Evolutionary conservation across 2,329 filamentous ascomycete species (phyloP), one percentile per base, ranked within the genome.

Genomic region (Colletotrichum truncatum): DNA sequence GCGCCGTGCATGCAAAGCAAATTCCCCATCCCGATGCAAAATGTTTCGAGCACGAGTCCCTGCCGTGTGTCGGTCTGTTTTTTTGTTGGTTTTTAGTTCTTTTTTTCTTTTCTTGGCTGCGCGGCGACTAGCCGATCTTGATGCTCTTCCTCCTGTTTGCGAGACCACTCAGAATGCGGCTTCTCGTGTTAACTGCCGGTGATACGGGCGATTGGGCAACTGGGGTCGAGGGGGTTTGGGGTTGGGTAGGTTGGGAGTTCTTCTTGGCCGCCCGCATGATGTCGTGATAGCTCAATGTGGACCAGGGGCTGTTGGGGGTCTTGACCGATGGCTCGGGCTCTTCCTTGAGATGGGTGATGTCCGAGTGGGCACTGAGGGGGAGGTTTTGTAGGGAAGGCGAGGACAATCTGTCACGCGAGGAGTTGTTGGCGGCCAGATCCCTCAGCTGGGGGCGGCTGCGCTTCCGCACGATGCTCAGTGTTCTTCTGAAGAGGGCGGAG

Each of bases 381-480:
- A 69, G 63, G 14, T 73, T 67, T 64, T 28, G 48, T 21, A 62
- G 32, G 6, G 62, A 65, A 4, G 55, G 66, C 58, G 65, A 58
- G 57, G 72, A 64, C 51, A 80, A 68, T 62, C 71, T 76, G 41
- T 81, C 78, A 16, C 73, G 73, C 7, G 78, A 76, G 36, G 72
- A 70, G n/a, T 72, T 71, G 30, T 77, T 77, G 45, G 76, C 73
- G n/a, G 64, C 52, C 7, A 66, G 11, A 11, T 74, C 68, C 68
- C 76, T 79, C 67, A 88, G 77, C 23, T 78, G 77, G 7, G 84
- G 83, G 58, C 80, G 80, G 77, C 85, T 88, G 68, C 84, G 81
- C 80, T 86, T 87, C 71, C 82, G 81, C 51, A 83, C 82, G 28
- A 89, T 76, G 69, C 81, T 87, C 43, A 88, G 75, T 3, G 85